phyloP scores from a whole-genome alignment of 176 grass and related monocot species.

The Melocanna baccifera region DNA sequence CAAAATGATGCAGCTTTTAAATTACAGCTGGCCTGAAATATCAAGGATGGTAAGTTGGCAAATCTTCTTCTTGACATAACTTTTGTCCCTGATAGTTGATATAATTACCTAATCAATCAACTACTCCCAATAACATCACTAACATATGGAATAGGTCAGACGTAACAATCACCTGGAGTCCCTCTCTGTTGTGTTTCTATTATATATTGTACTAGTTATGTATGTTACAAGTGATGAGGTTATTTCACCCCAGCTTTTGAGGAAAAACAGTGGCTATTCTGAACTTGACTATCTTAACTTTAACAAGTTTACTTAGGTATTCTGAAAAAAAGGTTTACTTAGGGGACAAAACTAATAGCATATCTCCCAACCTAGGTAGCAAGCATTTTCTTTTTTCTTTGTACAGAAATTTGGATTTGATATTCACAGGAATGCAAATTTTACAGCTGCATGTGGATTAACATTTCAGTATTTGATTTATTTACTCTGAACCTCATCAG shows the following conservation, averaged over 20 bases:
- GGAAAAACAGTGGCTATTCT: not conserved
- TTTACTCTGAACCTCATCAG: not conserved
- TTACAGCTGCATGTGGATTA: not conserved
- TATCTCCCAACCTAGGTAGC: not conserved
- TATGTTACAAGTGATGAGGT: not conserved
- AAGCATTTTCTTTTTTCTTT: not conserved
- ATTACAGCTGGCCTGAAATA: not conserved
- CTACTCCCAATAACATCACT: not conserved
- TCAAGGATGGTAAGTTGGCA: not conserved
- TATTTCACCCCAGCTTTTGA: no score
- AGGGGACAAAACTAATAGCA: not conserved
- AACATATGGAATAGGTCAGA: slow-evolving; percentile 5
- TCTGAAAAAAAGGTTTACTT: not conserved
- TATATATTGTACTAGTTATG: not conserved
- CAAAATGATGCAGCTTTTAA: not conserved
- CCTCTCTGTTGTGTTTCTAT: not conserved
- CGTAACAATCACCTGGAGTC: slow-evolving; percentile 9
- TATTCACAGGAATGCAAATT: not conserved
- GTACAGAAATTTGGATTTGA: not conserved
- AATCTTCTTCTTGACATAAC: not conserved
- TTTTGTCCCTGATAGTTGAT: not conserved
- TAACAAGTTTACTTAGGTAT: not conserved
- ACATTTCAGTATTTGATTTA: not conserved
- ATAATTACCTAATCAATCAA: slow-evolving; percentile 11
- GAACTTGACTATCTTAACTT: not conserved